A percentile compares a stretch with the other conserved stretches of the same genome.
These are phyloP conservation scores for Corynascus novoguineensis DNA, from an alignment of 495 filamentous ascomycete species.

Conservation along the genomic window DNA sequence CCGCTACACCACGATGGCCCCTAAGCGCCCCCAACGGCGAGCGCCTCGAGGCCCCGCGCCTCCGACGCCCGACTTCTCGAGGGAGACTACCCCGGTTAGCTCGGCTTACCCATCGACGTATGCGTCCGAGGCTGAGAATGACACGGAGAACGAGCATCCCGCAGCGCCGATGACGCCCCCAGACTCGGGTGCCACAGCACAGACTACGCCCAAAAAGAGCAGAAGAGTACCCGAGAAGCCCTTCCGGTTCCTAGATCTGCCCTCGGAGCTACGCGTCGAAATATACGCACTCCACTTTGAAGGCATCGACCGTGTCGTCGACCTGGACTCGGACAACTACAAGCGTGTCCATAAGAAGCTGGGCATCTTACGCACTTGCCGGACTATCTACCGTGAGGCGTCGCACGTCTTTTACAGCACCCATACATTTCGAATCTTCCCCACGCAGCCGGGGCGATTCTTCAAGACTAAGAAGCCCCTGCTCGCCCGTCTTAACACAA, in stretches of 20 bases:
- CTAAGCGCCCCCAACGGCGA: conserved; percentile 23
- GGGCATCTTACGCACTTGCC: conserved; percentile 57
- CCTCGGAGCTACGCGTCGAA: conserved; percentile 66
- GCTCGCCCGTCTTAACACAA: conserved; percentile 57
- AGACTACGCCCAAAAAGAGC: conserved; percentile 19
- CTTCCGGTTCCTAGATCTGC: conserved; percentile 73
- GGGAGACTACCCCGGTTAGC: conserved; percentile 31
- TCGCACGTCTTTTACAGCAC: conserved; percentile 67
- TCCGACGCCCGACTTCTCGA: conserved; percentile 33
- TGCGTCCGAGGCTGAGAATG: conserved; percentile 41
- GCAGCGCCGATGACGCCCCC: conserved; percentile 32
- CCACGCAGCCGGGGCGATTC: conserved; percentile 61
- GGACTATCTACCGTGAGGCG: conserved; percentile 64
- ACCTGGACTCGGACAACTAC: conserved; percentile 64
- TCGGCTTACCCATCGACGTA: conserved; percentile 41
- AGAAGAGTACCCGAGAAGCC: conserved; percentile 26
- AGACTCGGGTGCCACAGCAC: conserved; percentile 1
- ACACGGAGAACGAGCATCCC: conserved; percentile 34
- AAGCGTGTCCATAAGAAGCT: conserved; percentile 51
- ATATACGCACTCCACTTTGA: conserved; percentile 62
- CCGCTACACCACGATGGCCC: conserved; percentile 29
- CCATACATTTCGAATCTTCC: conserved; percentile 74
- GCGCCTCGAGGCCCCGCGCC: conserved; percentile 25
- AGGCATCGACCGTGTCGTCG: conserved; percentile 51
- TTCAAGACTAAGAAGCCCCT: conserved; percentile 58